These are phyloP conservation scores for Pelargonium citronellum DNA, from an alignment of 441 rosid genomes.

Conservation along the genomic window DNA sequence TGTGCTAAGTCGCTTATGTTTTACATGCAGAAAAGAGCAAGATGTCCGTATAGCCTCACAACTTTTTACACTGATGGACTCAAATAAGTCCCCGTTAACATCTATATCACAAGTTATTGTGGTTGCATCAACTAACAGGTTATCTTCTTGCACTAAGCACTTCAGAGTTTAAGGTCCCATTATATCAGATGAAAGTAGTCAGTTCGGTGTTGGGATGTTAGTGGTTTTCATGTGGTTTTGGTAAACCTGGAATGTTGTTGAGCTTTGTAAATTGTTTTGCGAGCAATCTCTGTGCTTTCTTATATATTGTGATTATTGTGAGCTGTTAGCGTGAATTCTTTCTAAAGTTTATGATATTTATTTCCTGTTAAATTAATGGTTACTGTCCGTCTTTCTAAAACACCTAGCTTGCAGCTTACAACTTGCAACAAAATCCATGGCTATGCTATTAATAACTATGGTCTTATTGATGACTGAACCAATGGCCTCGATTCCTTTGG, in stretches of 20 bases:
- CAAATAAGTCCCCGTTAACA: constrained; percentile 42
- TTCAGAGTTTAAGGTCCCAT: neutral
- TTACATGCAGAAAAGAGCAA: constrained; percentile 65
- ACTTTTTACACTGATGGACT: constrained; percentile 70
- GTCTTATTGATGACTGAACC: neutral
- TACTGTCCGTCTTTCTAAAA: neutral
- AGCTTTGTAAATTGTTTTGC: neutral
- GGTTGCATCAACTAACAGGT: constrained; percentile 95
- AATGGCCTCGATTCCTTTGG: neutral
- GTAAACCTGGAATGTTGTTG: neutral
- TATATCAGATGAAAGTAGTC: neutral
- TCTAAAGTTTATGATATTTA: neutral
- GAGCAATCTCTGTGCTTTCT: neutral
- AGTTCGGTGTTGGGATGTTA: neutral
- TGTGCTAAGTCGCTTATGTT: constrained; percentile 16
- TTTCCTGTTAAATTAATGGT: too few species aligned
- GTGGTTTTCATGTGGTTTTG: neutral
- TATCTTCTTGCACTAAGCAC: constrained; percentile 15
- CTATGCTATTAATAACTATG: neutral
- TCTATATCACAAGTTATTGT: constrained; percentile 55
- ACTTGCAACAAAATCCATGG: neutral
- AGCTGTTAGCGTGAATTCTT: neutral
- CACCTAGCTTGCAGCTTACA: neutral
- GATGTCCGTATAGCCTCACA: constrained; percentile 79
- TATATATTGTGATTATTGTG: neutral